These are phyloP conservation scores for Mucor mucedo DNA, from an alignment of 371 early-diverging fungal genomes.

Conservation along the genomic window DNA sequence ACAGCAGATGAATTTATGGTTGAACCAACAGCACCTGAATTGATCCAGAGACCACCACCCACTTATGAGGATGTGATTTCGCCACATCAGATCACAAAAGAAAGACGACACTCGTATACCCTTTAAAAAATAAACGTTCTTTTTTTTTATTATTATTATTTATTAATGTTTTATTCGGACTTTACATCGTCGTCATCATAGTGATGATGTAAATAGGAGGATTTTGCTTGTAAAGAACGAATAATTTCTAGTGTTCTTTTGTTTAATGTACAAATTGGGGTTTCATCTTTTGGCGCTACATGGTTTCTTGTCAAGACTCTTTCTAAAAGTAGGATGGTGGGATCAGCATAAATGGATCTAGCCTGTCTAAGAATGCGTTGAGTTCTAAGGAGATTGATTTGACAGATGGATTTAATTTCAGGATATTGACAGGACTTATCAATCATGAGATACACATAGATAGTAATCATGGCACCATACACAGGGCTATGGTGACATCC, in stretches of 20 bases:
- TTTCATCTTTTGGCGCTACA: conserved; percentile 16
- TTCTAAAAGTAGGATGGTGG: conserved; percentile 38
- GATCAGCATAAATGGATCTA: conserved; percentile 29
- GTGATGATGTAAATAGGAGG: conserved; percentile 12
- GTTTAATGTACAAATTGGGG: conserved; percentile 20
- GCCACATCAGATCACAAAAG: background rate
- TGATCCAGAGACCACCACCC: conserved; percentile 6
- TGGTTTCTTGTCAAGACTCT: conserved; percentile 23
- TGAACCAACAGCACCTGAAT: conserved; percentile 11
- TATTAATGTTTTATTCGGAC: background rate
- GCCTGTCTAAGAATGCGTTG: conserved; percentile 32
- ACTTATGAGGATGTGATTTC: conserved; percentile 15
- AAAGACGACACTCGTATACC: conserved; percentile 12
- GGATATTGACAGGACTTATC: conserved; percentile 20
- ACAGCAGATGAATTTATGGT: background rate
- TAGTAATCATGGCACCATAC: conserved; percentile 35
- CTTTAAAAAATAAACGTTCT: background rate
- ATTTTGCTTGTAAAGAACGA: conserved; percentile 19
- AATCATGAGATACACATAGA: conserved; percentile 37
- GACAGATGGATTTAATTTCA: conserved; percentile 36
- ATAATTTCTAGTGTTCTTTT: conserved; percentile 10
- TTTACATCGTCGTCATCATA: conserved; percentile 10
- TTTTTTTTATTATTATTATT: background rate
- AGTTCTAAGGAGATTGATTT: conserved; percentile 38
- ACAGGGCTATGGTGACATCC: conserved; percentile 49